Percentiles rank a stretch among this genome's conserved stretches.
phyloP scores from a whole-genome alignment of 441 rosid genomes.

The Euphorbia schlechtendalii region DNA sequence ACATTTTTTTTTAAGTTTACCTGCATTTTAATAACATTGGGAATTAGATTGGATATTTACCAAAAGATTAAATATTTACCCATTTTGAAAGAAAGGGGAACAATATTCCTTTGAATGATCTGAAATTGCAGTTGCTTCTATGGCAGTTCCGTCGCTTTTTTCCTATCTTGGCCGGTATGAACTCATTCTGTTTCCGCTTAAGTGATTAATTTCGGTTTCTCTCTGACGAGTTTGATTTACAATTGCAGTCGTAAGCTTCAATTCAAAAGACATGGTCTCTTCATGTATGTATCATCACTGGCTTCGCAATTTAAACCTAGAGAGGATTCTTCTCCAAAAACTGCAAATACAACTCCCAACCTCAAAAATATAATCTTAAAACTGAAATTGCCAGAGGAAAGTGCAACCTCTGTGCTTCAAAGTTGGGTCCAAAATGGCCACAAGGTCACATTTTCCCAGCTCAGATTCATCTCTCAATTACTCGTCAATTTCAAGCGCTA shows the following conservation, averaged over 20 bases:
- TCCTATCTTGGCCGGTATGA: constrained; percentile 12
- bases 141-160: constrained; percentile 24
- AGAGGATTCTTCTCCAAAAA: neutral
- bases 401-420: constrained; percentile 29
- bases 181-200: neutral
- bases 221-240: neutral
- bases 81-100: too few species aligned
- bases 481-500: constrained; percentile 37
- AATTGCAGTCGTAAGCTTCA: constrained; percentile 13
- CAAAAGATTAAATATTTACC: too few species aligned
- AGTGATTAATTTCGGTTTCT: neutral
- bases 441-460: constrained; percentile 33
- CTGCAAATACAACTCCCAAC: constrained; percentile 12
- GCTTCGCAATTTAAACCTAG: neutral
- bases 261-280: neutral
- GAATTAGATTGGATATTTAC: too few species aligned
- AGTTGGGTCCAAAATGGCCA: constrained; percentile 36
- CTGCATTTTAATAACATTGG: too few species aligned
- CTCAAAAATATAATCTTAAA: constrained; percentile 30
- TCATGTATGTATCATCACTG: constrained; percentile 12
- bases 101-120: neutral
- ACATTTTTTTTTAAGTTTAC: too few species aligned
- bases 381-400: constrained; percentile 24
- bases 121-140: constrained; percentile 3
- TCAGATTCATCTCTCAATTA: constrained; percentile 31